Conservation (phyloP, 1,284 basidiomycete genomes). For the Phlebopus sp. region DNA sequence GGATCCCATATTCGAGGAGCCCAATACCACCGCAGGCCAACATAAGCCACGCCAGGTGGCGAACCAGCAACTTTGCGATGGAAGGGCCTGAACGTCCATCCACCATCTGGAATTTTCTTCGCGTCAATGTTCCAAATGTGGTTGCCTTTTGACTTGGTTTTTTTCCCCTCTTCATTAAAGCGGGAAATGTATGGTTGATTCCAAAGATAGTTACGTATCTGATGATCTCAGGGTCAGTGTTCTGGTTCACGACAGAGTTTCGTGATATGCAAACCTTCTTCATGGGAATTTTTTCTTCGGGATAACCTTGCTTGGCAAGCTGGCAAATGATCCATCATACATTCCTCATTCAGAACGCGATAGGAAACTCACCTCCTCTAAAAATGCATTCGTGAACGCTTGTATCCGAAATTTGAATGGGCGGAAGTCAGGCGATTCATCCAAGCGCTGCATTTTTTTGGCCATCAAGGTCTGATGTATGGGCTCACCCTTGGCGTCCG, state of each 20-base stretch:
- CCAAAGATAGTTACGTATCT: slow-evolving; percentile 98
- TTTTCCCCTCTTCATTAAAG: slow-evolving; percentile 99
- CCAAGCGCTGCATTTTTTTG: slow-evolving; percentile 94
- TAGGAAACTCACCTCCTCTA: slow-evolving; percentile 71
- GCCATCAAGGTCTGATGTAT: slow-evolving; percentile 99
- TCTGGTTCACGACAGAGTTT: slow-evolving; percentile 8
- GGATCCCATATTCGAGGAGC: slow-evolving; percentile 96
- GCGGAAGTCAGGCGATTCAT: slow-evolving; percentile 94
- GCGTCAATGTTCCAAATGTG: slow-evolving; percentile 99
- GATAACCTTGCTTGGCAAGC: slow-evolving; percentile 77
- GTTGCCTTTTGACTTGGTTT: slow-evolving; percentile 99
- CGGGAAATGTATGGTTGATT: slow-evolving; percentile 89
- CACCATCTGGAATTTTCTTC: slow-evolving; percentile 72
- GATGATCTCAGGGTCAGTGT: slow-evolving; percentile 28
- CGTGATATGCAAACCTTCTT: slow-evolving; percentile 62
- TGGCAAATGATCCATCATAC: slow-evolving; percentile 32
- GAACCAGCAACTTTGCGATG: slow-evolving; percentile 80
- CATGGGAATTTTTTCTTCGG: slow-evolving; percentile 85
- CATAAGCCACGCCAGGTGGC: slow-evolving; percentile 79
- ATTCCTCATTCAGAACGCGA: slow-evolving; percentile 8
- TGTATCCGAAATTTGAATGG: slow-evolving; percentile 99
- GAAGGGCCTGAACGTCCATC: slow-evolving; percentile 93
- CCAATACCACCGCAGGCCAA: slow-evolving; percentile 88
- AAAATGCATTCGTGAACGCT: slow-evolving; percentile 96
- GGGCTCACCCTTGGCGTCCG: slow-evolving; percentile 92